Percentiles rank a stretch among this genome's conserved stretches.
Conservation (phyloP, 371 early-diverging fungal species). For the Rhizomucor pusillus region DNA sequence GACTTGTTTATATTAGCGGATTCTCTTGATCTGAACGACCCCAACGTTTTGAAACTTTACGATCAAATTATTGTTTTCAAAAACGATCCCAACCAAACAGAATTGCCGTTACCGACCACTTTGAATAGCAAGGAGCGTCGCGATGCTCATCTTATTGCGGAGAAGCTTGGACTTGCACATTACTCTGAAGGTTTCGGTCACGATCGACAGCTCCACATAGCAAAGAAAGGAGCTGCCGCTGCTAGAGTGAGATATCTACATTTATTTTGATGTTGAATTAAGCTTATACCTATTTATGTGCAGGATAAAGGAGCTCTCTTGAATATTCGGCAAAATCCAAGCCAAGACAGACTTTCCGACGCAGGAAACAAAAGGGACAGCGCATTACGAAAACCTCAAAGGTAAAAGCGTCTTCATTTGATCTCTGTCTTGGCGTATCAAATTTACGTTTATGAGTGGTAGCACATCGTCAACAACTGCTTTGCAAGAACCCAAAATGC, state of each 20-base stretch:
- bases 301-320: not conserved
- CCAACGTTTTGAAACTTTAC: constrained; percentile 65
- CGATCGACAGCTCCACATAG: constrained; percentile 39
- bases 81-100: constrained; percentile 59
- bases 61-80: constrained; percentile 69
- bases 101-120: constrained; percentile 52
- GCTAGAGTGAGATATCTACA: too few species aligned
- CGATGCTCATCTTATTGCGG: constrained; percentile 57
- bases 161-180: constrained; percentile 51
- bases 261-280: too few species aligned
- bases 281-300: not conserved
- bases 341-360: not conserved
- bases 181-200: constrained; percentile 54
- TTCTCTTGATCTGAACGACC: constrained; percentile 67
- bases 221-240: constrained; percentile 22
- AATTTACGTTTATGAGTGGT: not conserved
- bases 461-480: constrained; percentile 7
- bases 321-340: not conserved
- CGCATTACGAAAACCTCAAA: not conserved
- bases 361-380: not conserved
- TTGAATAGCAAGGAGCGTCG: constrained; percentile 49
- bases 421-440: not conserved
- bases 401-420: not conserved
- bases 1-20: constrained; percentile 11
- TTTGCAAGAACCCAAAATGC: constrained; percentile 17